Base-by-base conservation (phyloP, 2,329 filamentous ascomycete genomes). In the Ceratocystis lukuohia region DNA sequence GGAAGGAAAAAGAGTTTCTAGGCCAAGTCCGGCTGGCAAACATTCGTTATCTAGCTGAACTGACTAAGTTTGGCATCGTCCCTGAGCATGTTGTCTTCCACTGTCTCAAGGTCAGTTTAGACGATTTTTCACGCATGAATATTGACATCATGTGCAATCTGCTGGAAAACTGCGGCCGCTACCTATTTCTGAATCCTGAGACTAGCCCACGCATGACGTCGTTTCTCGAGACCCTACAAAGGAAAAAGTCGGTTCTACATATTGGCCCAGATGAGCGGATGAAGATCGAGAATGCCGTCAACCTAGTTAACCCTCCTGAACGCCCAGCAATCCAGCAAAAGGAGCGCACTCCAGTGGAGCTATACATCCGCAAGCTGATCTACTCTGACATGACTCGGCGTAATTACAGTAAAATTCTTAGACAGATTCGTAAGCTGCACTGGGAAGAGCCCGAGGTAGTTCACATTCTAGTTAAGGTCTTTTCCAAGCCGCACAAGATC, bases 31-130 rank as follows among this genome's bases (percentile, higher is more conserved):
- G 94, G 56, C 87, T 95, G 71, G 87, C 89, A 76, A 97, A 97
- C 73, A 92, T 97, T 69, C 89, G 95, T n/a, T 99, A 99, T 74
- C 84, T 99, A 63, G 92, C 94, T 6, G 94, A 99, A 76, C 78
- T 99, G 73, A 99, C 94, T 68, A 99, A 99, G 74, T 99, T 99
- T 73, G 93, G 94, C 41, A 91, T 96, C 41, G 94, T 99, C 7
- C 94, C 95, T 0, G 94, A 99, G 75, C 94, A 99, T 75, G 93
- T 99, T 70, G 95, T 99, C 65, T 99, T 99, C 73, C 94, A 99
- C 73, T 99, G 94, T 74, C 84, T 99, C 71, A 99, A 96, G 75
- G 93, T 99, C 74, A 95, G 93, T 71, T 78, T 99, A 33, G 94
- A 99, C 72, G 94, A 99, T 73, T 99, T 99, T 73, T 96, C 94